phyloP scores from a whole-genome alignment of 345 rosid genomes.

The Arabidopsis arenosa region DNA sequence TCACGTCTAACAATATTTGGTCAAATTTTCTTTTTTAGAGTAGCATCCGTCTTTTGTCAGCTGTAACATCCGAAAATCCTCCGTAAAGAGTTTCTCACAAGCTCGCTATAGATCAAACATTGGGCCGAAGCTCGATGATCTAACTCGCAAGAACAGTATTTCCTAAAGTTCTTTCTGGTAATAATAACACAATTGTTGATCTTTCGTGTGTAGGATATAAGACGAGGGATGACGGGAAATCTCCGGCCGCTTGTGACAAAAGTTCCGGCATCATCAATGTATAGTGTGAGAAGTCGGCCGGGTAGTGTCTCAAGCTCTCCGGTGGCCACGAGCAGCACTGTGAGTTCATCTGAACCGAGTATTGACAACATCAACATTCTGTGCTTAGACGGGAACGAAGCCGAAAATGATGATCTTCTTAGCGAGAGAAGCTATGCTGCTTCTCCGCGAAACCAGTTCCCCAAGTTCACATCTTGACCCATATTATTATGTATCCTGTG shows the following conservation, averaged over 20 bases:
- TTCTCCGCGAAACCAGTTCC: constrained; percentile 51
- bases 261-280: constrained; percentile 78
- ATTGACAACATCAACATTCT: constrained; percentile 61
- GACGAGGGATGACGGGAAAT: constrained; percentile 69
- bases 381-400: constrained; percentile 59
- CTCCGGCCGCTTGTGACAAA: constrained; percentile 70
- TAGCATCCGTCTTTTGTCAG: neutral
- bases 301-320: constrained; percentile 73
- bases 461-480: constrained; percentile 42
- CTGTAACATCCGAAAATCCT: neutral
- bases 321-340: constrained; percentile 74
- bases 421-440: constrained; percentile 59
- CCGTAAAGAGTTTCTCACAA: neutral
- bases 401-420: constrained; percentile 59
- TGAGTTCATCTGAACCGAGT: constrained; percentile 74
- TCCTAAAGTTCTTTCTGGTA: neutral
- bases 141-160: neutral
- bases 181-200: neutral
- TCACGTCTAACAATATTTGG: neutral
- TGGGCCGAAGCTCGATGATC: neutral
- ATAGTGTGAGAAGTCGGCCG: constrained; percentile 70
- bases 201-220: constrained; percentile 65
- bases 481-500: neutral
- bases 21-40: neutral
- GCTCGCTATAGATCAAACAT: neutral